These are phyloP conservation scores for Mycena crocata DNA, from an alignment of 768 basidiomycete species.

Conservation along the genomic window DNA sequence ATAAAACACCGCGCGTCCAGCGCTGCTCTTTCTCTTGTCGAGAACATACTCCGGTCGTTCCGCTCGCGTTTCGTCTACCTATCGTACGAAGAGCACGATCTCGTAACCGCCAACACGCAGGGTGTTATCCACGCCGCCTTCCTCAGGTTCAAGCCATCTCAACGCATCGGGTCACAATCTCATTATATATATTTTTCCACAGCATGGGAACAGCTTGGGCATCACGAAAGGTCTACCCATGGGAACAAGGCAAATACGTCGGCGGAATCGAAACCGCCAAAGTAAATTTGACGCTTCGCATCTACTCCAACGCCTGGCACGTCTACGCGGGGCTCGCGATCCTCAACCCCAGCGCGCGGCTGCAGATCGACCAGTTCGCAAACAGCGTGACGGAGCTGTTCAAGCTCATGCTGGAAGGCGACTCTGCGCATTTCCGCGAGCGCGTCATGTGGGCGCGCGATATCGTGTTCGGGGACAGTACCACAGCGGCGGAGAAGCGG, in stretches of 20 bases:
- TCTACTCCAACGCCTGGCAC: slow-evolving; percentile 98
- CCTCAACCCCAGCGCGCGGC: slow-evolving; percentile 88
- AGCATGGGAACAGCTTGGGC: slow-evolving; percentile 99
- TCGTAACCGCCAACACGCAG: slow-evolving; percentile 97
- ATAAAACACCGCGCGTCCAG: slow-evolving; percentile 87
- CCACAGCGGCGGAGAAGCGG: slow-evolving; percentile 43
- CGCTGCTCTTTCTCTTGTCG: slow-evolving; percentile 78
- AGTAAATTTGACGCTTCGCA: slow-evolving; percentile 95
- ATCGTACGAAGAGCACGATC: slow-evolving; percentile 94
- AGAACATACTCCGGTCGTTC: slow-evolving; percentile 84
- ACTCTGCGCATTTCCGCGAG: slow-evolving; percentile 62
- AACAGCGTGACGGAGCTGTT: slow-evolving; percentile 88
- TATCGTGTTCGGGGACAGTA: slow-evolving; percentile 72
- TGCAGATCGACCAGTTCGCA: slow-evolving; percentile 93
- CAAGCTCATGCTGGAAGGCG: slow-evolving; percentile 89
- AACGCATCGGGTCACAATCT: too few relatives aligned
- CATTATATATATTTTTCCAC: neutral
- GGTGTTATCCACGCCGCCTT: slow-evolving; percentile 98
- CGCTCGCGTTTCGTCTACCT: slow-evolving; percentile 90
- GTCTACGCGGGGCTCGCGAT: slow-evolving; percentile 99
- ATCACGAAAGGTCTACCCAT: slow-evolving; percentile 81
- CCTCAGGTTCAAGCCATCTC: slow-evolving; percentile 85
- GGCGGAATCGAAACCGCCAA: slow-evolving; percentile 81
- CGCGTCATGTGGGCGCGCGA: slow-evolving; percentile 81
- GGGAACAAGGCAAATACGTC: slow-evolving; percentile 95